These are phyloP conservation scores for Neonectria hederae DNA, from an alignment of 2,329 filamentous ascomycete species.

Conservation along the genomic window DNA sequence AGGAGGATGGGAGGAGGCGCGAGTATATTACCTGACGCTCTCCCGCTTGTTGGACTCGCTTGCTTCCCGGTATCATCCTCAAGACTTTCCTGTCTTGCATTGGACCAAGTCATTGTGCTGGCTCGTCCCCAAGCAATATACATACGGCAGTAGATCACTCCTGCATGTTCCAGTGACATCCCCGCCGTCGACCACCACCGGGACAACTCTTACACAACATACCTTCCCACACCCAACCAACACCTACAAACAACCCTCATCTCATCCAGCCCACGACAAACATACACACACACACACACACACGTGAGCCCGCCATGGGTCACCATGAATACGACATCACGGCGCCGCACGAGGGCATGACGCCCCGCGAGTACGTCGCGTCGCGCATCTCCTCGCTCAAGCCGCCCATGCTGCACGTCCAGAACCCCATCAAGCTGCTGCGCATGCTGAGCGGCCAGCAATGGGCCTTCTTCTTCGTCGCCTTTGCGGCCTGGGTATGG, in stretches of 20 bases:
- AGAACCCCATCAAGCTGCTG: slow-evolving; percentile 62
- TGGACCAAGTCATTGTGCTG: not conserved
- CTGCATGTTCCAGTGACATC: not conserved
- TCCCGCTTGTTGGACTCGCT: not conserved
- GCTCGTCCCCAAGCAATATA: not conserved
- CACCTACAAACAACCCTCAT: not conserved
- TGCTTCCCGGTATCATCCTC: not conserved
- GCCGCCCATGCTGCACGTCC: slow-evolving; percentile 63
- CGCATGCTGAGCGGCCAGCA: slow-evolving; percentile 59
- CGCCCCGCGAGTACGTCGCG: slow-evolving; percentile 55
- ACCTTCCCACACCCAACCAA: not conserved
- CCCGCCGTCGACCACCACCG: too few species aligned
- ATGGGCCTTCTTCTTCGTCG: slow-evolving; percentile 65
- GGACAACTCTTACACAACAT: not conserved
- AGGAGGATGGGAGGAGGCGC: not conserved
- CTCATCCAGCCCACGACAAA: not conserved
- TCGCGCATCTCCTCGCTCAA: slow-evolving; percentile 66
- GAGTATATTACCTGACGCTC: slow-evolving; percentile 28
- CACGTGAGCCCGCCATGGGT: slow-evolving; percentile 28
- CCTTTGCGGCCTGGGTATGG: slow-evolving; percentile 66
- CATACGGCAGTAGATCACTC: not conserved
- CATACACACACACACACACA: not conserved
- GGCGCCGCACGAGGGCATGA: slow-evolving; percentile 61
- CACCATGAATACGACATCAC: slow-evolving; percentile 45
- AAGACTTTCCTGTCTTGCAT: not conserved